These are phyloP conservation scores for Noccaea caerulescens DNA, from an alignment of 345 rosid species.

Conservation along the genomic window DNA sequence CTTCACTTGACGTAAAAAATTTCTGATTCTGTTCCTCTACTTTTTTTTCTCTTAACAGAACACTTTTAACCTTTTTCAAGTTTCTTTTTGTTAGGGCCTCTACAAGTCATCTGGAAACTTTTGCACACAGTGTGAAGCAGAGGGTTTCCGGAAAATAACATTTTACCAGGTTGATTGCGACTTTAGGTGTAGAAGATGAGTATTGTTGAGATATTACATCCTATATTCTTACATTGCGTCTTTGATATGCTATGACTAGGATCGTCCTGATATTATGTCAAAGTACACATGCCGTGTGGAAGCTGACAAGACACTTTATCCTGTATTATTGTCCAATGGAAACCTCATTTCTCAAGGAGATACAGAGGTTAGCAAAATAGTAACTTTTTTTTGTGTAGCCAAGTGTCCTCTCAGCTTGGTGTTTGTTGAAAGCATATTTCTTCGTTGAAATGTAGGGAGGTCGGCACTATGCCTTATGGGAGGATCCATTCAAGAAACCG, in stretches of 20 bases:
- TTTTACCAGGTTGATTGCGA: constrained; percentile 73
- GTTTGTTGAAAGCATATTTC: constrained; percentile 26
- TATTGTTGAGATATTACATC: constrained; percentile 14
- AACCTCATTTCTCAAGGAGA: constrained; percentile 86
- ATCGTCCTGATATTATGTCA: constrained; percentile 98
- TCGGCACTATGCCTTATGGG: constrained; percentile 90
- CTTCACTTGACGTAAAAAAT: constrained; percentile 75
- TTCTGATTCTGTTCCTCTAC: constrained; percentile 2
- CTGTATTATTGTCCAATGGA: constrained; percentile 91
- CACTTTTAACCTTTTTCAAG: background rate
- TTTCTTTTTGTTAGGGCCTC: constrained; percentile 65
- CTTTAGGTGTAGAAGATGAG: constrained; percentile 18
- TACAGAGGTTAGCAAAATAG: constrained; percentile 57
- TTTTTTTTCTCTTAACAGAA: background rate
- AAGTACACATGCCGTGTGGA: constrained; percentile 90
- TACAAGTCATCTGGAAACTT: constrained; percentile 93
- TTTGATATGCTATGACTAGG: constrained; percentile 53
- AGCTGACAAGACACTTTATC: constrained; percentile 86
- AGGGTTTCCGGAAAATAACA: constrained; percentile 94
- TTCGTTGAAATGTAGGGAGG: constrained; percentile 65
- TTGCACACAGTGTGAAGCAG: constrained; percentile 99
- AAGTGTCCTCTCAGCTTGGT: constrained; percentile 20
- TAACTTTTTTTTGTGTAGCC: constrained; percentile 12
- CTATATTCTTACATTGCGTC: constrained; percentile 29
- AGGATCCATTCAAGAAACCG: constrained; percentile 98